Conservation (phyloP, 257 asterid species). For the Nicotiana knightiana region DNA sequence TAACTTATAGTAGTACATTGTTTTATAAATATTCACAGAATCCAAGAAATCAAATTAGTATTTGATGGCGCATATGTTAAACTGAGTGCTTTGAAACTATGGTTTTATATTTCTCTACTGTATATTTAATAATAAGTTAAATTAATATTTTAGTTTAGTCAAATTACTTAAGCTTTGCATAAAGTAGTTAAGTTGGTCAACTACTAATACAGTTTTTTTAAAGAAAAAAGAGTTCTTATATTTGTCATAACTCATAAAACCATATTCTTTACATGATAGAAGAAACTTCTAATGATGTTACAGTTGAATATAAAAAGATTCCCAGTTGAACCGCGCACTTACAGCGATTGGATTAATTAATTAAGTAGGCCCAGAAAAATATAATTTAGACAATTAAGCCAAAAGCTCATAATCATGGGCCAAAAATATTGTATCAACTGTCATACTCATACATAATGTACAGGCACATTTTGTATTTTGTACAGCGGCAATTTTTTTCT, state of each 20-base stretch:
- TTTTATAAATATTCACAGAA: not conserved
- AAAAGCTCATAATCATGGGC: not conserved
- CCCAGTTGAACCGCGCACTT: not conserved
- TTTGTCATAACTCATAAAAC: not conserved
- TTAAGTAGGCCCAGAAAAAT: not conserved
- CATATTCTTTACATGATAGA: slow-evolving; percentile 2
- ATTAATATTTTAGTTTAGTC: not conserved
- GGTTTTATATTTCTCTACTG: not conserved
- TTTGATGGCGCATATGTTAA: too few species aligned
- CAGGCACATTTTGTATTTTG: not conserved
- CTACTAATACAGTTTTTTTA: not conserved
- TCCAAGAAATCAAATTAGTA: not conserved
- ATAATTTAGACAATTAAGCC: not conserved
- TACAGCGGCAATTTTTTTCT: not conserved
- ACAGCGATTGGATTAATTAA: not conserved
- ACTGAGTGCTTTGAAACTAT: too few species aligned
- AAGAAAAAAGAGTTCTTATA: not conserved
- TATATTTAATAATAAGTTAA: not conserved
- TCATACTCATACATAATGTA: not conserved
- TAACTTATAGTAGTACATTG: not conserved
- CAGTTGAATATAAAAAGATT: not conserved
- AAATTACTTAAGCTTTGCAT: not conserved
- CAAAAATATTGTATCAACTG: not conserved
- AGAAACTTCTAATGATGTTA: slow-evolving; percentile 5
- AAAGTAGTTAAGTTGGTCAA: slow-evolving; percentile 6